phyloP scores from a whole-genome alignment of 2,329 filamentous ascomycete species.

The Microsporum audouinii region DNA sequence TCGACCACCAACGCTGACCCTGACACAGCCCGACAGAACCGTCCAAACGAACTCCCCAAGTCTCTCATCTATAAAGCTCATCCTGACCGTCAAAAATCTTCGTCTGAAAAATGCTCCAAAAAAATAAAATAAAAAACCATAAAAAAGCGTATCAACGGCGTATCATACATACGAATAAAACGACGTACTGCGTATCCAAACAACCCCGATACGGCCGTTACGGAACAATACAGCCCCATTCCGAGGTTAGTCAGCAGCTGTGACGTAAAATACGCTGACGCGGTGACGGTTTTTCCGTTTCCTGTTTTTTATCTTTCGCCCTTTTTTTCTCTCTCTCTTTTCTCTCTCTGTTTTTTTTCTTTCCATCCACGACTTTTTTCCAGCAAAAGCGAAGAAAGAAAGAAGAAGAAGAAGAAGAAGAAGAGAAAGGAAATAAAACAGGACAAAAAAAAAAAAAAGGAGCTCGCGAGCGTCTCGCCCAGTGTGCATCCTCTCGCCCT shows the following conservation, averaged over 20 bases:
- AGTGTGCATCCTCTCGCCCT: constrained; percentile 1
- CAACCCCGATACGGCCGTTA: background rate
- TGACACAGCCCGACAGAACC: background rate
- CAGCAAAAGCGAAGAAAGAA: background rate
- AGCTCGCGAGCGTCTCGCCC: background rate
- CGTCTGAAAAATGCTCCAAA: too few species aligned
- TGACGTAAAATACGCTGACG: constrained; percentile 3
- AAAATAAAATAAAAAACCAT: background rate
- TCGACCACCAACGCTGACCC: background rate
- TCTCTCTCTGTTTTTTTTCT: background rate
- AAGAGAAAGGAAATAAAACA: background rate
- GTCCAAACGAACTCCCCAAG: background rate
- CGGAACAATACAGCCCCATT: background rate
- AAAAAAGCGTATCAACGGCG: background rate
- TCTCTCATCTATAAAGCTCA: too few species aligned
- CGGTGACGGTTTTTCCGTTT: constrained; percentile 9
- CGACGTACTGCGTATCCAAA: background rate
- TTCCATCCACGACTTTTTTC: background rate
- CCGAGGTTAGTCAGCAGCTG: background rate
- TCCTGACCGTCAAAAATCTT: too few species aligned
- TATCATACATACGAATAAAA: background rate
- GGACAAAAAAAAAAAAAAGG: background rate
- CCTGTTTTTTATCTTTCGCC: constrained; percentile 11
- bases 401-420: background rate
- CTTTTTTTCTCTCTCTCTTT: background rate